Conservation (phyloP, 2,329 filamentous ascomycete species). For the Phaeosphaeriaceae sp. region DNA sequence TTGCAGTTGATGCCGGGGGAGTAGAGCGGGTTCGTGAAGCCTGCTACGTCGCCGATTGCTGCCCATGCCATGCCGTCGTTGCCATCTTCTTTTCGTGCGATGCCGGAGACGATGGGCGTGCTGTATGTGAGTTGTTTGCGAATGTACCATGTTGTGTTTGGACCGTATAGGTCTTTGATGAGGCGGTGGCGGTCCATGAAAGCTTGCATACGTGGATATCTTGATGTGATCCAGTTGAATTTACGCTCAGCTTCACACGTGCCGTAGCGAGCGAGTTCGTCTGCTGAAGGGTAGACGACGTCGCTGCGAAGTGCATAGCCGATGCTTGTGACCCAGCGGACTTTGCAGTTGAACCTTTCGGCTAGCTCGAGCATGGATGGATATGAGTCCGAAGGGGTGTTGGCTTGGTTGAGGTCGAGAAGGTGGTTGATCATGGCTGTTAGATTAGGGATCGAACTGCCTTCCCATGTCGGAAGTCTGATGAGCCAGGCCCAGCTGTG, state of each 20-base stretch:
- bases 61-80: background rate
- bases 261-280: background rate
- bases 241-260: background rate
- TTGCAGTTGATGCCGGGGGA: background rate
- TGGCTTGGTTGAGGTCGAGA: background rate
- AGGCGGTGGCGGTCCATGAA: background rate
- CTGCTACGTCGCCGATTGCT: background rate
- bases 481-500: background rate
- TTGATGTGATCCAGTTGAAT: background rate
- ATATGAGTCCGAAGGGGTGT: background rate
- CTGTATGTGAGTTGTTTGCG: background rate
- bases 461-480: background rate
- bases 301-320: background rate
- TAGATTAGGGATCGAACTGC: background rate
- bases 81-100: background rate
- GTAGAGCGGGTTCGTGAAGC: background rate
- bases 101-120: background rate
- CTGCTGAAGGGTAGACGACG: background rate
- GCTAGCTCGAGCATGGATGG: background rate
- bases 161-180: background rate
- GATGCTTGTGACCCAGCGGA: background rate
- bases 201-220: background rate
- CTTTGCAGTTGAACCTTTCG: background rate
- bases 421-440: background rate
- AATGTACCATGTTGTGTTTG: background rate